Conservation (phyloP, 352 stramenopile genomes). For the Phytopythium sindhum region DNA sequence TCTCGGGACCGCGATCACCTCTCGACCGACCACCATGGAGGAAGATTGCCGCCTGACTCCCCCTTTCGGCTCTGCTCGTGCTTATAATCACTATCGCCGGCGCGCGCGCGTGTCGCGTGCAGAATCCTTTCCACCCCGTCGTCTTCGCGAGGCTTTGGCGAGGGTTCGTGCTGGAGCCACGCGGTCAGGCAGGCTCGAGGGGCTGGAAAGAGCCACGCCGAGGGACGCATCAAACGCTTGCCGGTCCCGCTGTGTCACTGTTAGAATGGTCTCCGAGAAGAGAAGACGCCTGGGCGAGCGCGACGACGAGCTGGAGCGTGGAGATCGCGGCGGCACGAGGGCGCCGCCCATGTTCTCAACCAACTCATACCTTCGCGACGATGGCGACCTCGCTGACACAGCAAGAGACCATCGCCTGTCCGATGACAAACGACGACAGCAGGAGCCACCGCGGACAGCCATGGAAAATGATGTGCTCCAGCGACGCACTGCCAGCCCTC, state of each 20-base stretch:
- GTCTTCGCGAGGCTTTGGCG: too few species aligned
- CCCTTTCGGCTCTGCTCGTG: too few species aligned
- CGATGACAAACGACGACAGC: not conserved
- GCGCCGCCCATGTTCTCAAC: too few species aligned
- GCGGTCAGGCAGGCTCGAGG: not conserved
- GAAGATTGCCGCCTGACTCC: too few species aligned
- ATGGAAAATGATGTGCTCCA: not conserved
- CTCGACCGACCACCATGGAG: not conserved
- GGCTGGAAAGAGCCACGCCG: too few species aligned
- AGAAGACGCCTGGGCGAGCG: not conserved
- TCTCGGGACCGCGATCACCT: not conserved
- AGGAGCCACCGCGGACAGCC: not conserved
- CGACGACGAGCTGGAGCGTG: not conserved
- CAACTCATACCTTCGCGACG: not conserved
- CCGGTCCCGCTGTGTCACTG: not conserved
- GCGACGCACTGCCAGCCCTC: not conserved
- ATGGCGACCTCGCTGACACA: not conserved
- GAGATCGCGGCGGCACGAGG: not conserved
- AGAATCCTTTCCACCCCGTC: too few species aligned
- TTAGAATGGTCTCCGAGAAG: constrained; percentile 5
- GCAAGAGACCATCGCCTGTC: not conserved
- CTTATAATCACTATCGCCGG: too few species aligned
- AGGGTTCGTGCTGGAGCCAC: not conserved
- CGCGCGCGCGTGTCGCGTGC: too few species aligned
- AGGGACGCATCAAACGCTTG: not conserved